phyloP scores from a whole-genome alignment of 148 eudicot genomes.

The Suaeda aralocaspica region DNA sequence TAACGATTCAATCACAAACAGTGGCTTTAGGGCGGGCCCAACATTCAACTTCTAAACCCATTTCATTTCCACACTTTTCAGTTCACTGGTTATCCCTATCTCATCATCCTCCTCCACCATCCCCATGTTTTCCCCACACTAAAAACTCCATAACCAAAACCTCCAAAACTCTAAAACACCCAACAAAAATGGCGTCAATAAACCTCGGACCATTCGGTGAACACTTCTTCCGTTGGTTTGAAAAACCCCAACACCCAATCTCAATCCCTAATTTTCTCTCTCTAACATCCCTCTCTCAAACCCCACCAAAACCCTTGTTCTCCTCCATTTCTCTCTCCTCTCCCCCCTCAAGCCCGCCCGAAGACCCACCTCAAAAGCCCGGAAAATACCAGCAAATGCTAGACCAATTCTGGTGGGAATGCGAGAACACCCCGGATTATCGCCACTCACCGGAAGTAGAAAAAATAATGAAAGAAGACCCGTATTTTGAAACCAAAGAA shows the following conservation, averaged over 20 bases:
- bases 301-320: constrained; percentile 50
- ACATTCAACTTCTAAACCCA: no score
- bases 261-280: constrained; percentile 45
- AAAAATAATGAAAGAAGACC: constrained; percentile 50
- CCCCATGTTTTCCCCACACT: no score
- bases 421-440: constrained; percentile 62
- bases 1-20: no score
- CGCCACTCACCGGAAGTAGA: constrained; percentile 72
- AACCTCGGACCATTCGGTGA: constrained; percentile 59
- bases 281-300: constrained; percentile 32
- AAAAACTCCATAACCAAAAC: constrained; percentile 10
- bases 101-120: no score
- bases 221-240: constrained; percentile 47
- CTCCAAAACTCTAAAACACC: constrained; percentile 15
- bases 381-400: constrained; percentile 59
- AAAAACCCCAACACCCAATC: constrained; percentile 49
- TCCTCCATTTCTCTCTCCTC: constrained; percentile 45
- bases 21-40: no score
- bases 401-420: constrained; percentile 80
- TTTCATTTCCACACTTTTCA: no score
- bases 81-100: no score
- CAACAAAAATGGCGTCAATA: constrained; percentile 46
- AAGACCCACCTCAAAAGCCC: constrained; percentile 34
- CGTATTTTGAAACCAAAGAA: constrained; percentile 47
- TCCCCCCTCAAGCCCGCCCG: constrained; percentile 20